phyloP scores from a whole-genome alignment of 2,329 filamentous ascomycete genomes.

The Cryphonectria carpinicola region DNA sequence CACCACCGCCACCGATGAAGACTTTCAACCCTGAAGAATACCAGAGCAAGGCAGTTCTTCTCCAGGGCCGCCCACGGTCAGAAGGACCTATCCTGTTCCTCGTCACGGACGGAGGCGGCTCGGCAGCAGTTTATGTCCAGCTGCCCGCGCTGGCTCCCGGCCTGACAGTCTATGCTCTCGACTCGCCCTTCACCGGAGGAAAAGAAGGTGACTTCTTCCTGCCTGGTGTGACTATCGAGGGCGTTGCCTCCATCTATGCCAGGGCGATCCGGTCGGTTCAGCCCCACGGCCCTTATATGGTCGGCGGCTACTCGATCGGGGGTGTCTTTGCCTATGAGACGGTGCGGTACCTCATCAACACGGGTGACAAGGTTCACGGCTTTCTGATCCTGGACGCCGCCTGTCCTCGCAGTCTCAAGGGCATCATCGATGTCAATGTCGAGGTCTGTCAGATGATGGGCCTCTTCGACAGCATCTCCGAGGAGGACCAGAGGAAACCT shows the following conservation, averaged over 20 bases:
- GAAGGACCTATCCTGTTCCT: slow-evolving; percentile 14
- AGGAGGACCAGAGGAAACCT: neutral
- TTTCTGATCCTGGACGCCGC: slow-evolving; percentile 2
- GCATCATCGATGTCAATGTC: slow-evolving; percentile 3
- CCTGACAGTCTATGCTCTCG: slow-evolving; percentile 14
- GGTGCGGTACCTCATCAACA: slow-evolving; percentile 31
- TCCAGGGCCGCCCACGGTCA: slow-evolving; percentile 8
- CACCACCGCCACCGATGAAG: neutral
- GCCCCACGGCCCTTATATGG: slow-evolving; percentile 25
- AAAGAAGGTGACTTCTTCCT: neutral
- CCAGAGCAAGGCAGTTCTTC: slow-evolving; percentile 13
- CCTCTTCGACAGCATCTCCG: slow-evolving; percentile 7
- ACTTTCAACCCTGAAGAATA: neutral
- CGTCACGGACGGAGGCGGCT: slow-evolving; percentile 17
- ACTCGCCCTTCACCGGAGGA: slow-evolving; percentile 16
- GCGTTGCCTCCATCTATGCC: slow-evolving; percentile 1
- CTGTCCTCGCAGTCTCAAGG: slow-evolving; percentile 8
- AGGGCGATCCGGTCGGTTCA: slow-evolving; percentile 18
- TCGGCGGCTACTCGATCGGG: slow-evolving; percentile 30
- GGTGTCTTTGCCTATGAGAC: slow-evolving; percentile 34
- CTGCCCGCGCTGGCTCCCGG: slow-evolving; percentile 8
- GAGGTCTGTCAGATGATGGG: slow-evolving; percentile 12
- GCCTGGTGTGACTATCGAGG: slow-evolving; percentile 11
- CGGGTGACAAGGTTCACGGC: neutral
- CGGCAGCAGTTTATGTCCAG: slow-evolving; percentile 20